phyloP scores from a whole-genome alignment of 768 basidiomycete genomes.

The Neoboletus magnificus region DNA sequence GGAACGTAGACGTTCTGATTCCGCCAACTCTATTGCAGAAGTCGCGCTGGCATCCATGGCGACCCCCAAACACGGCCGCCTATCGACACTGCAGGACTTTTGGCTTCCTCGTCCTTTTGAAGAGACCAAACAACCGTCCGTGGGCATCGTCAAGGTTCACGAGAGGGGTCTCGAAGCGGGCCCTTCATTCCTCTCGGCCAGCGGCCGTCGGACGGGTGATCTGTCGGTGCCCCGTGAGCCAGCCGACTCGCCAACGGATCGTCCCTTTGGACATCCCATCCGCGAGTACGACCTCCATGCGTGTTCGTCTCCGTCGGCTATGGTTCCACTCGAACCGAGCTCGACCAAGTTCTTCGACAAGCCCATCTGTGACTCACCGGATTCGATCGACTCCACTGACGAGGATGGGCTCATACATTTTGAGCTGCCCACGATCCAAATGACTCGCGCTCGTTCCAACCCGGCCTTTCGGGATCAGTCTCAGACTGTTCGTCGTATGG shows the following conservation, averaged over 20 bases:
- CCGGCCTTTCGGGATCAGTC: background rate
- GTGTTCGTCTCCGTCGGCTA: background rate
- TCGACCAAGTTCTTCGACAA: conserved; percentile 3
- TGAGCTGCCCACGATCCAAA: background rate
- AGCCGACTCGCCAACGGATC: background rate
- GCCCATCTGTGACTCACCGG: conserved; percentile 25
- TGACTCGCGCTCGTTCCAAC: background rate
- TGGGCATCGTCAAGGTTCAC: conserved; percentile 7
- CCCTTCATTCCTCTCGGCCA: conserved; percentile 4
- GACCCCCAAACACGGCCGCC: background rate
- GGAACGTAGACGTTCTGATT: conserved; percentile 9
- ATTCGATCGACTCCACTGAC: conserved; percentile 5
- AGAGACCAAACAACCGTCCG: background rate
- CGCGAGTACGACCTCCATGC: background rate
- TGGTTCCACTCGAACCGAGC: conserved; percentile 1
- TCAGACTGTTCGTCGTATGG: background rate
- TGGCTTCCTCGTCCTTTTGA: conserved; percentile 21
- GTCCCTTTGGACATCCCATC: background rate
- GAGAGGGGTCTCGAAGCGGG: conserved; percentile 16
- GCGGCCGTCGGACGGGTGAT: background rate
- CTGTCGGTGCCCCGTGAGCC: background rate
- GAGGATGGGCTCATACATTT: background rate
- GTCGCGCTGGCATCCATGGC: conserved; percentile 16
- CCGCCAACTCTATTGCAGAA: conserved; percentile 13
- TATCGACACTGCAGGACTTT: conserved; percentile 17